Evolutionary conservation across 495 filamentous ascomycete species (phyloP).

Genomic region (Penicillium longicatenatum): DNA sequence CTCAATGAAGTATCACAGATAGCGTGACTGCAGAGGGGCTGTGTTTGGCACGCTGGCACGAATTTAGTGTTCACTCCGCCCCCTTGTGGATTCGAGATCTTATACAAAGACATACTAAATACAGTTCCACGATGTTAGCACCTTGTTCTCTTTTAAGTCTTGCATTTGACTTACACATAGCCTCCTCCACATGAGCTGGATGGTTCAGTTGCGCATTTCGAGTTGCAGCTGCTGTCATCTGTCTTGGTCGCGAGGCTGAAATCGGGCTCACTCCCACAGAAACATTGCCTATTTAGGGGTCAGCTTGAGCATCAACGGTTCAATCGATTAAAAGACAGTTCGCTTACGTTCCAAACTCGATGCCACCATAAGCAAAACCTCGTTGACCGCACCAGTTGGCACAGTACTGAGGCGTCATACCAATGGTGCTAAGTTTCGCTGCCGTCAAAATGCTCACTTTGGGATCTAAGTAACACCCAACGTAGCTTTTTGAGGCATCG

Average conservation of each 20-base stretch:
- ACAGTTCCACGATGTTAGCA: slow-evolving; percentile 9
- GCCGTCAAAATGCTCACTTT: slow-evolving; percentile 13
- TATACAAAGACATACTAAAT: slow-evolving; percentile 10
- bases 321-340: slow-evolving; percentile 6
- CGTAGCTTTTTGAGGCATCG: slow-evolving; percentile 7
- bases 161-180: slow-evolving; percentile 9
- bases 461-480: slow-evolving; percentile 14
- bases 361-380: slow-evolving; percentile 13
- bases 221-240: slow-evolving; percentile 8
- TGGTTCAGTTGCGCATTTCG: slow-evolving; percentile 7
- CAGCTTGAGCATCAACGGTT: slow-evolving; percentile 5
- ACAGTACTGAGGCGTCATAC: slow-evolving; percentile 15
- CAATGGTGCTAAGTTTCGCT: slow-evolving; percentile 14
- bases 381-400: slow-evolving; percentile 14
- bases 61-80: slow-evolving; percentile 10
- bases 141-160: slow-evolving; percentile 9
- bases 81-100: slow-evolving; percentile 9
- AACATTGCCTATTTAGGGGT: slow-evolving; percentile 8
- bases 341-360: slow-evolving; percentile 16
- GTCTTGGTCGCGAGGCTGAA: slow-evolving; percentile 9
- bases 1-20: slow-evolving; percentile 9
- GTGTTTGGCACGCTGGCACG: slow-evolving; percentile 8
- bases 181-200: slow-evolving; percentile 9
- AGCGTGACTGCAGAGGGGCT: slow-evolving; percentile 7
- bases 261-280: slow-evolving; percentile 8